phyloP scores from a whole-genome alignment of 2,329 filamentous ascomycete genomes.

The Incumbomyces delicatus region DNA sequence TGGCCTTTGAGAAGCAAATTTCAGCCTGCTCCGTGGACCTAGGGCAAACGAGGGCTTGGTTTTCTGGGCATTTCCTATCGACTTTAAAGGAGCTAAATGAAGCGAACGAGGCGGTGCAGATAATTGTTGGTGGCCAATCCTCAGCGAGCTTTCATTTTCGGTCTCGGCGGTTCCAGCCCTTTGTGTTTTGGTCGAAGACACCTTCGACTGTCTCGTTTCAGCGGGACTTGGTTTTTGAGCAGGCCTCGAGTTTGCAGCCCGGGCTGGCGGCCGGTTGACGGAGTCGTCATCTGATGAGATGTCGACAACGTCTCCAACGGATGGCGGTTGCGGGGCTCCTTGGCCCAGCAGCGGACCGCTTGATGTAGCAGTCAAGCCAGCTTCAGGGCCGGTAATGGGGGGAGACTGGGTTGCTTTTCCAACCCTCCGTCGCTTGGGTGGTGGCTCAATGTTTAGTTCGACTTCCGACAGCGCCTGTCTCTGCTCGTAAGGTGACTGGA shows the following conservation, averaged over 20 bases:
- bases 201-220: not conserved
- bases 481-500: constrained; percentile 57
- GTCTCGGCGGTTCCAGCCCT: not conserved
- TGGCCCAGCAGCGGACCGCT: no score
- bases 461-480: constrained; percentile 26
- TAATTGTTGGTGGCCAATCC: not conserved
- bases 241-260: not conserved
- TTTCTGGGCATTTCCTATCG: not conserved
- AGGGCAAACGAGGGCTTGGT: constrained; percentile 6
- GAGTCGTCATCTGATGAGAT: constrained; percentile 16
- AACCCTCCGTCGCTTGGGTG: constrained; percentile 27
- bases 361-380: not conserved
- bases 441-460: constrained; percentile 18
- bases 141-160: not conserved
- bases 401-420: constrained; percentile 10
- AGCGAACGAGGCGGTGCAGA: not conserved
- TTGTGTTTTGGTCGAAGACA: not conserved
- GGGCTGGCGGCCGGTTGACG: not conserved
- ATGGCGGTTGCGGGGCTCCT: not conserved
- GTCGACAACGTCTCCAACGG: constrained; percentile 10
- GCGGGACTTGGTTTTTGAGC: not conserved
- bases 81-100: not conserved
- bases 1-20: constrained; percentile 22
- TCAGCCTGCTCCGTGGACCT: constrained; percentile 6
- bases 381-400: not conserved